Percentiles rank a stretch among this genome's conserved stretches.
These are phyloP conservation scores for Tetrahymena elliotti DNA, from an alignment of 73 alveolate genomes.

Conservation along the genomic window DNA sequence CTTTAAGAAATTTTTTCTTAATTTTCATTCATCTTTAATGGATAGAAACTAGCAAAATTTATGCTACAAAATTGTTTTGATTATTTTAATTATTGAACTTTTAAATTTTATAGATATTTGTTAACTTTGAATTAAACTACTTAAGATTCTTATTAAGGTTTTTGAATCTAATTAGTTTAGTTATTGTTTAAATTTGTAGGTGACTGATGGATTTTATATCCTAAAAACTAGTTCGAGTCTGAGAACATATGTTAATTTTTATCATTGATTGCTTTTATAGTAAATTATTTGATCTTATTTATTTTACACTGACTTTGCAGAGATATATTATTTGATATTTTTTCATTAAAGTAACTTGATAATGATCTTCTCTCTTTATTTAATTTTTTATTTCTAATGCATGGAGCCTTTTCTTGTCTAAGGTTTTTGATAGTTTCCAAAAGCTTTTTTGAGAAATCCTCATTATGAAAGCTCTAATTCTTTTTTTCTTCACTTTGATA, in stretches of 20 bases:
- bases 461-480: background rate
- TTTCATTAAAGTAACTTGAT: background rate
- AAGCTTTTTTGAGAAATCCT: background rate
- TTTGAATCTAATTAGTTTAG: background rate
- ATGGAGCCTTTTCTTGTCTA: background rate
- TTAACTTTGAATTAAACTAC: background rate
- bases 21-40: background rate
- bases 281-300: background rate
- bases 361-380: background rate
- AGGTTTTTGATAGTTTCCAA: background rate
- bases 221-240: background rate
- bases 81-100: background rate
- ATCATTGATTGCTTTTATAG: background rate
- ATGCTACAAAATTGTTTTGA: background rate
- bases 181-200: background rate
- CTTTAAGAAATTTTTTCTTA: background rate
- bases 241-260: background rate
- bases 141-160: background rate
- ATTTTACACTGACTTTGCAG: background rate
- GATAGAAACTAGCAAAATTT: background rate
- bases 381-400: background rate
- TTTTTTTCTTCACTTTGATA: background rate
- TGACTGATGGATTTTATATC: background rate
- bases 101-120: background rate
- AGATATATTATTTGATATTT: background rate